Evolutionary conservation across 139 green algal species (phyloP), one percentile per base, ranked within the genome.

Genomic region (Trebouxia sp.): DNA sequence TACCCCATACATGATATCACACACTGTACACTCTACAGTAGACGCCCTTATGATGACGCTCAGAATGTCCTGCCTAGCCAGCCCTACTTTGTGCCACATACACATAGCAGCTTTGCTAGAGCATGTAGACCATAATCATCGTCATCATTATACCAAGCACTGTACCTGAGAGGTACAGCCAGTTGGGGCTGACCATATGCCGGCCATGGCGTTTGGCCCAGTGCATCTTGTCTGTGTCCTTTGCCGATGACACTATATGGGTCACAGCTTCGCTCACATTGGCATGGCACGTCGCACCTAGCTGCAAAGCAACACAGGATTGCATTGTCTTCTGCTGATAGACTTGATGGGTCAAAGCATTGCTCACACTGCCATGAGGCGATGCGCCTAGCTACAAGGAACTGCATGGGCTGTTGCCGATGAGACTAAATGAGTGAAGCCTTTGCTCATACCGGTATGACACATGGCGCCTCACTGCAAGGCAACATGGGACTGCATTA

Each of bases 281-380:
- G 8, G 50, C 30, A 20, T 51, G n/a, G 72, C 89, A 96, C 1
- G 50, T 32, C 1, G 92, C 94, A 0, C 94, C 94, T 70, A 98
- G 75, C 76, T 91, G 86, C 85, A 82, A 22, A 47, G 22, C 56
- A 76, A 12, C 15, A 9, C 8, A 38, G 48, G 3, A 58, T 7
- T 1, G 26, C 43, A 43, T n/a, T n/a, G n/a, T n/a, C n/a, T n/a
- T n/a, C n/a, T 45, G 42, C 9, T 58, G 6, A 62, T 56, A 11
- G 15, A 30, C 6, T 15, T 37, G 42, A 39, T 26, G 41, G n/a
- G 26, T 41, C 22, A n/a, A 56, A 7, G 39, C 70, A 28, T 39
- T 28, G 35, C n/a, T n/a, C 1, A 5, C 17, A 28, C 5, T 58
- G 70, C 42, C 26, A 28, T 24, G 9, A 7, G 41, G 41, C 41